Evolutionary conservation across 2,329 filamentous ascomycete species (phyloP), one percentile per base, ranked within the genome.

Genomic region (Tympanopsis confertula): DNA sequence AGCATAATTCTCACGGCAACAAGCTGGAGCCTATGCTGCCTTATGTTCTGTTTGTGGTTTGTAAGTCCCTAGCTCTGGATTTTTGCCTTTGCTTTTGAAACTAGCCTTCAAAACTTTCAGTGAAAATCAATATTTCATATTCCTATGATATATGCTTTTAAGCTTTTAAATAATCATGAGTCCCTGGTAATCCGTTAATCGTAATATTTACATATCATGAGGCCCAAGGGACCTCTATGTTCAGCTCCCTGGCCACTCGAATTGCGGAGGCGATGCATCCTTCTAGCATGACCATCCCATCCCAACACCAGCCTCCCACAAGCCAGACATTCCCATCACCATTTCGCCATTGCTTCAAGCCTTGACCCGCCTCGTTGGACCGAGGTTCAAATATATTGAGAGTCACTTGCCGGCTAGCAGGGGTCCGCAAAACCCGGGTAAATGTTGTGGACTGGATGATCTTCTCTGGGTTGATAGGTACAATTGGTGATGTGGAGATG

Each of bases 241-340:
- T 68, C 46, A 78, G 63, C 12, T 61, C 63, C n/a, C 55, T 45
- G 0, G 71, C 74, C 33, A 78, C 59, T 22, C 64, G 59, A 62
- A 71, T 70, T 1, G 74, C 71, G 5, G 72, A 77, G 2, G 72
- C 61, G 3, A 78, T 57, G 39, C 74, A 79, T 2, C 74, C 74
- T 49, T 78, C 74, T 3, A 78, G 50, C 13, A 78, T 45, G 1
- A 78, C 71, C 71, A 78, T 72, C 3, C 74, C 74, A 49, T 78
- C 74, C 73, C 73, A 78, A 45, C 72, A 78, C 74, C 73, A 78
- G 0, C 70, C 69, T 4, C 74, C 74, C 1, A 63, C 60, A 12
- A 78, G 47, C 62, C 66, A 78, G 0, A 78, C 65, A 29, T 65
- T 61, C 5, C 63, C 60, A 36, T 71, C 56, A 0, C 72, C 72